Percentiles rank a stretch among this genome's conserved stretches.
These are phyloP conservation scores for Tuber microsphaerosporum DNA, from an alignment of 495 filamentous ascomycete genomes.

Conservation along the genomic window DNA sequence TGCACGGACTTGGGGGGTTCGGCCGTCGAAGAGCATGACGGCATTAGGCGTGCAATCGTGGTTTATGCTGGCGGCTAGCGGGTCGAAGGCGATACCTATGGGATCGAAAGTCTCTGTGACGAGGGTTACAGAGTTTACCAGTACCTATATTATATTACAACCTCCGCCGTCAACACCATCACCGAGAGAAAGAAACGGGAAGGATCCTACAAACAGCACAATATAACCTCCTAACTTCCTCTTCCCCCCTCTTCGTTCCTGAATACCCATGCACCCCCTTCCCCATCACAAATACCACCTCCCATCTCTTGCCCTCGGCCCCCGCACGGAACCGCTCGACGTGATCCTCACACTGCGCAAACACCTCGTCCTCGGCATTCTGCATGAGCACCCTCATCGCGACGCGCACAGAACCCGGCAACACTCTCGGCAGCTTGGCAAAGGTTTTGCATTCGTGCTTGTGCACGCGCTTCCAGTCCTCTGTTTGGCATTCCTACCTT, in stretches of 20 bases:
- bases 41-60: conserved; percentile 67
- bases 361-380: conserved; percentile 41
- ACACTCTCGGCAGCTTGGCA: conserved; percentile 46
- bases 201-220: conserved; percentile 44
- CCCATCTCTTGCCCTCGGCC: conserved; percentile 43
- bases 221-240: conserved; percentile 44
- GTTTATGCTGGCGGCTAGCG: conserved; percentile 55
- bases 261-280: conserved; percentile 52
- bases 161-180: conserved; percentile 20
- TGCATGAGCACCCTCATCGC: conserved; percentile 51
- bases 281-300: conserved; percentile 50
- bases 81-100: conserved; percentile 57
- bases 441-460: conserved; percentile 56
- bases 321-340: conserved; percentile 44
- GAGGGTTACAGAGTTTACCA: conserved; percentile 57
- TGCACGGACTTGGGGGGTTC: conserved; percentile 43
- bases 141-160: conserved; percentile 42
- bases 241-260: conserved; percentile 44
- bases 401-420: conserved; percentile 55
- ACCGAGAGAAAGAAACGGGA: background rate
- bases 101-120: conserved; percentile 53
- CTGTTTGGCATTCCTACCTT: conserved; percentile 54
- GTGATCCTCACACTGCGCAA: conserved; percentile 47
- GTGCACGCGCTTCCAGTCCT: conserved; percentile 56
- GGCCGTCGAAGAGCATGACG: conserved; percentile 56